Conservation (phyloP, 1,139 yeast genomes). For the Pichia sp. region DNA sequence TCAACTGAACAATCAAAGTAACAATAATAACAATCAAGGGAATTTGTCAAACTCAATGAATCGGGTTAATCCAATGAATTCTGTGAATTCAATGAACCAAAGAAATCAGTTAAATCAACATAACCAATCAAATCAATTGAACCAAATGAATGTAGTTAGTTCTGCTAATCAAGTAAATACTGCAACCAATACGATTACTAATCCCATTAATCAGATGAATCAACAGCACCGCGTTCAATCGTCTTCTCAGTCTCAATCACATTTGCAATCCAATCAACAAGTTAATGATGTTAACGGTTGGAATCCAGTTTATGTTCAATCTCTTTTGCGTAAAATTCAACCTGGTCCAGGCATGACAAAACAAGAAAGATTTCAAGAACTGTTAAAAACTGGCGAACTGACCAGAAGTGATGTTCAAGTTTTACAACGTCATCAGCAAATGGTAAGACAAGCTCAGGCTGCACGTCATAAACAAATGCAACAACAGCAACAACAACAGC, state of each 20-base stretch:
- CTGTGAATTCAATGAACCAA: not conserved
- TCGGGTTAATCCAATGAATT: not conserved
- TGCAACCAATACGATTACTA: not conserved
- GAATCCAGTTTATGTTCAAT: constrained; percentile 21
- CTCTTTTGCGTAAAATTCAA: constrained; percentile 25
- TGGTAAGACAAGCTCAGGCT: constrained; percentile 25
- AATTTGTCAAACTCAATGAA: not conserved
- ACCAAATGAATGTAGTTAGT: not conserved
- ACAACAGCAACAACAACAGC: constrained; percentile 1
- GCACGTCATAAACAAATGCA: constrained; percentile 24
- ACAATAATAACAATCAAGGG: not conserved
- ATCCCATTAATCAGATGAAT: not conserved
- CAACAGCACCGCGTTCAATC: not conserved
- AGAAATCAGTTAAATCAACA: not conserved
- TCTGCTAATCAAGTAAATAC: not conserved
- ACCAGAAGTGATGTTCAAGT: constrained; percentile 26
- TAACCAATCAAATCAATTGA: not conserved
- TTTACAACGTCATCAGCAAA: constrained; percentile 28
- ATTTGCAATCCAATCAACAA: not conserved
- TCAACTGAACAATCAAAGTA: not conserved
- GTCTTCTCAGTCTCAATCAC: not conserved
- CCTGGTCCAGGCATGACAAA: constrained; percentile 30
- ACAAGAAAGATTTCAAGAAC: constrained; percentile 27
- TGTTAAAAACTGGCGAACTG: constrained; percentile 26
- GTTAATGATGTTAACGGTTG: constrained; percentile 1